These are phyloP conservation scores for Ceratocystis cubensis DNA, from an alignment of 2,329 filamentous ascomycete species.

Conservation along the genomic window DNA sequence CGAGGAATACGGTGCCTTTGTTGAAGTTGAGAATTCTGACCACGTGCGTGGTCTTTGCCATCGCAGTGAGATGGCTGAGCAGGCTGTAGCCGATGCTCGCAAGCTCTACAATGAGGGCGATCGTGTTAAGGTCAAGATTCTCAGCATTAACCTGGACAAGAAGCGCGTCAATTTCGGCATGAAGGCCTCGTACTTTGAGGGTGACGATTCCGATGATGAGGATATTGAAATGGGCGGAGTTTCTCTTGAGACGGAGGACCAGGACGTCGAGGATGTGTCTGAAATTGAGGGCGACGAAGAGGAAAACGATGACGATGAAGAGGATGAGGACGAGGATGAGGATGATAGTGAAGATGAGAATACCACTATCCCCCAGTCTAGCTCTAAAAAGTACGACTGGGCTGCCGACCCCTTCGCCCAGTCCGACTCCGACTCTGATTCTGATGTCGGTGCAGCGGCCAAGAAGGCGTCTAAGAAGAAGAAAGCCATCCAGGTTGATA, in stretches of 20 bases:
- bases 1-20: slow-evolving; percentile 88
- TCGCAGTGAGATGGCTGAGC: slow-evolving; percentile 80
- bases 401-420: slow-evolving; percentile 56
- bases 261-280: slow-evolving; percentile 32
- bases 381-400: slow-evolving; percentile 82
- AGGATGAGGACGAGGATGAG: slow-evolving; percentile 29
- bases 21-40: slow-evolving; percentile 72
- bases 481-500: slow-evolving; percentile 68
- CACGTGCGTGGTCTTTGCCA: slow-evolving; percentile 93
- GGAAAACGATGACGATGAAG: slow-evolving; percentile 30
- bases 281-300: slow-evolving; percentile 32
- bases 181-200: slow-evolving; percentile 82
- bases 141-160: slow-evolving; percentile 63
- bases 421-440: slow-evolving; percentile 39
- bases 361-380: slow-evolving; percentile 29
- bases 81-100: slow-evolving; percentile 66
- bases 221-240: slow-evolving; percentile 39
- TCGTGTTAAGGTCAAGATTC: slow-evolving; percentile 77
- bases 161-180: slow-evolving; percentile 78
- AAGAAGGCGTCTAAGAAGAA: slow-evolving; percentile 56
- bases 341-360: slow-evolving; percentile 29
- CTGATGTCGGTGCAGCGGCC: slow-evolving; percentile 38
- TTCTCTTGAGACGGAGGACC: slow-evolving; percentile 26
- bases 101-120: slow-evolving; percentile 87
- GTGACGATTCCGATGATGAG: slow-evolving; percentile 37